phyloP scores from a whole-genome alignment of 2,329 filamentous ascomycete genomes.

The Claviceps capensis region DNA sequence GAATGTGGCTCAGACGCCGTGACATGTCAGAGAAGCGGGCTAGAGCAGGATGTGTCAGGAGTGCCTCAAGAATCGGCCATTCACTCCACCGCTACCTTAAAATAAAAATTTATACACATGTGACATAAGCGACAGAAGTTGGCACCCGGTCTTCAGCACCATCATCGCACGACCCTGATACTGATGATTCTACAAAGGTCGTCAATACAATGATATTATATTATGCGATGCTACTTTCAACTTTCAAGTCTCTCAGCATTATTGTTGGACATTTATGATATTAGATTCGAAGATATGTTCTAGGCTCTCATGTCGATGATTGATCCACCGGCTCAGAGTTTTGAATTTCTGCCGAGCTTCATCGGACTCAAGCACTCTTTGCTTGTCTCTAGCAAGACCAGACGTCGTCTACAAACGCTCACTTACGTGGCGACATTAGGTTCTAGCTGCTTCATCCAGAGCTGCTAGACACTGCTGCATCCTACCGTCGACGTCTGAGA shows the following conservation, averaged over 20 bases:
- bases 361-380: neutral
- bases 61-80: neutral
- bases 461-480: slow-evolving; percentile 5
- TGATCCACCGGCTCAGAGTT: neutral
- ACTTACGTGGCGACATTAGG: neutral
- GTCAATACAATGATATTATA: neutral
- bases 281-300: neutral
- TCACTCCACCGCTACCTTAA: neutral
- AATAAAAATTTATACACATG: neutral
- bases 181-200: neutral
- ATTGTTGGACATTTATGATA: neutral
- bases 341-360: neutral
- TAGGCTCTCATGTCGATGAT: neutral
- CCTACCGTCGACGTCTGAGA: slow-evolving; percentile 14
- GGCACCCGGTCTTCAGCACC: neutral
- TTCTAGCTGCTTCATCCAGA: neutral
- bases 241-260: neutral
- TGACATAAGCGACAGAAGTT: neutral
- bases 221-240: neutral
- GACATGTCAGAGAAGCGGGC: neutral
- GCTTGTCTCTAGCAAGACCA: neutral
- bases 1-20: slow-evolving; percentile 2
- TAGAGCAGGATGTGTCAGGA: neutral
- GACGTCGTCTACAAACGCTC: neutral
- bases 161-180: neutral